Evolutionary conservation across 257 asterid genomes (phyloP).

Genomic region (Fraxinus pennsylvanica): DNA sequence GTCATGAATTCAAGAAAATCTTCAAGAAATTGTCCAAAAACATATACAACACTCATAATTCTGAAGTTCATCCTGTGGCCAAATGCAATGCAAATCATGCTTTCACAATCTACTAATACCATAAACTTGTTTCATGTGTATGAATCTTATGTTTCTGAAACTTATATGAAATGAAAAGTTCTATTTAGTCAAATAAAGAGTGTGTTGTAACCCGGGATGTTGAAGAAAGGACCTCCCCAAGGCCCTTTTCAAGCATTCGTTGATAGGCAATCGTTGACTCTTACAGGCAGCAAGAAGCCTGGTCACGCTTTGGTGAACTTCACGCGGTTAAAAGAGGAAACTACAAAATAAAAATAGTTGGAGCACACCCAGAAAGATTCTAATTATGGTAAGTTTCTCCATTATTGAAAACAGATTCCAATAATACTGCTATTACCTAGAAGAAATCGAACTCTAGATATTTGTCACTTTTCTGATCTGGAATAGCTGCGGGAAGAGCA

Average conservation of each 20-base stretch:
- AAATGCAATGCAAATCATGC: neutral
- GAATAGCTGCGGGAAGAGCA: slow-evolving; percentile 21
- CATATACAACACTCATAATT: neutral
- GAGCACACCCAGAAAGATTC: neutral
- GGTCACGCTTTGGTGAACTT: neutral
- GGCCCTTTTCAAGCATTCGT: neutral
- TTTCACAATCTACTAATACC: neutral
- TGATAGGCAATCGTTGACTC: neutral
- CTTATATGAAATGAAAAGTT: neutral
- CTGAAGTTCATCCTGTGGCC: neutral
- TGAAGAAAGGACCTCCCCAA: neutral
- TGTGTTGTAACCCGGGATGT: neutral
- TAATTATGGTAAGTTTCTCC: neutral
- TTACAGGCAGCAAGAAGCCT: neutral
- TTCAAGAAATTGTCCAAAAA: slow-evolving; percentile 1
- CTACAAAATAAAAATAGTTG: neutral
- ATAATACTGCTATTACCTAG: slow-evolving; percentile 25
- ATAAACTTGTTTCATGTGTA: neutral
- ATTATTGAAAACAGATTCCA: slow-evolving; percentile 17
- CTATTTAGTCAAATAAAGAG: neutral
- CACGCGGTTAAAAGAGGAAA: neutral
- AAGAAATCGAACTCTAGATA: slow-evolving; percentile 49
- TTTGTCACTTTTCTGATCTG: slow-evolving; percentile 34
- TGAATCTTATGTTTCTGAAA: neutral
- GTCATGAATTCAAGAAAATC: neutral